Evolutionary conservation across 768 basidiomycete genomes (phyloP).

Genomic region (Boletus edulis): DNA sequence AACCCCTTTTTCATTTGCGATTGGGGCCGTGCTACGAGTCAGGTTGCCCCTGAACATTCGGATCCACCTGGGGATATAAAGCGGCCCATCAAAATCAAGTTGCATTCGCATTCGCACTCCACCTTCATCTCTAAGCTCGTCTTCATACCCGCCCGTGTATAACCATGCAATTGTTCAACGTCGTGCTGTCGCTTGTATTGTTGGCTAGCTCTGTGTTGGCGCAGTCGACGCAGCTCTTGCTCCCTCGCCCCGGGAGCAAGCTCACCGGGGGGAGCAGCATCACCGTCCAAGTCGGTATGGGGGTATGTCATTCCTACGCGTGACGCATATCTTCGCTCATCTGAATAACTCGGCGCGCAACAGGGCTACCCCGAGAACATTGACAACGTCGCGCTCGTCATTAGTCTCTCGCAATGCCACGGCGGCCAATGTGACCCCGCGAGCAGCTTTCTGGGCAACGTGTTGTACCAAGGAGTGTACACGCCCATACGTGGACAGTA

Average conservation of each 20-base stretch:
- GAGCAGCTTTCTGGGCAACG: conserved; percentile 24
- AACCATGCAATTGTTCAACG: conserved; percentile 17
- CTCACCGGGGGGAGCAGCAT: conserved; percentile 6
- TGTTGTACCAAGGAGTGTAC: conserved; percentile 36
- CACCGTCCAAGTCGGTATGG: conserved; percentile 19
- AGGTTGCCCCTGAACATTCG: not conserved
- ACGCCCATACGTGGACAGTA: conserved; percentile 17
- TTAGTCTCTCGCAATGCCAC: conserved; percentile 30
- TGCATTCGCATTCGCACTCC: not conserved
- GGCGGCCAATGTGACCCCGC: conserved; percentile 22
- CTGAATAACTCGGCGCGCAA: not conserved
- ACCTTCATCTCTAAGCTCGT: not conserved
- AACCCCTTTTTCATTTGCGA: not conserved
- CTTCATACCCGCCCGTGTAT: not conserved
- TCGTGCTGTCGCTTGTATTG: conserved; percentile 11
- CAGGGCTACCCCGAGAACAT: conserved; percentile 24
- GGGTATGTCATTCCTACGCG: conserved; percentile 3
- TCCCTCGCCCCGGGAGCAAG: conserved; percentile 6
- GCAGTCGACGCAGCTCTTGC: conserved; percentile 10
- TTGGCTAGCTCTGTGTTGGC: conserved; percentile 14
- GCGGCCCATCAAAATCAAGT: not conserved
- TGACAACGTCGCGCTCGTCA: conserved; percentile 29
- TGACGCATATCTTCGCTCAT: not conserved
- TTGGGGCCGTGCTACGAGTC: not conserved
- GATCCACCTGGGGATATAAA: conserved; percentile 15